Conservation (phyloP, 2,329 filamentous ascomycete species). For the Clathrospora elynae region DNA sequence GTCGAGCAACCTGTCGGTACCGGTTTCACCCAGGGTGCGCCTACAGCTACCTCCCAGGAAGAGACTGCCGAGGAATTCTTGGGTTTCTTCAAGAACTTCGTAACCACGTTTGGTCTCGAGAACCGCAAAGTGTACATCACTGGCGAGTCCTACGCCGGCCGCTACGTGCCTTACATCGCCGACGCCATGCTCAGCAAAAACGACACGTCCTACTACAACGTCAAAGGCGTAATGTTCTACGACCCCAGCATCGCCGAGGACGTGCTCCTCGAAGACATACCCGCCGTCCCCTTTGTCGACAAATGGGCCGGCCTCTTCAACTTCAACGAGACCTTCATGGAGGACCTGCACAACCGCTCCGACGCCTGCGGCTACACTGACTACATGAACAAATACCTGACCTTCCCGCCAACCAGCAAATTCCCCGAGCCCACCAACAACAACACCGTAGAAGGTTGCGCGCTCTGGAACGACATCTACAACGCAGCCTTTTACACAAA, state of each 20-base stretch:
- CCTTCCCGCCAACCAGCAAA: conserved; percentile 69
- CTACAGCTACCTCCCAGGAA: conserved; percentile 67
- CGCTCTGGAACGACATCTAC: conserved; percentile 62
- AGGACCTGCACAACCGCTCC: conserved; percentile 58
- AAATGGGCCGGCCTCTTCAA: conserved; percentile 65
- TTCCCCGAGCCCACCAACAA: conserved; percentile 60
- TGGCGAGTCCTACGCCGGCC: conserved; percentile 74
- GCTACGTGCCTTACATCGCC: conserved; percentile 69
- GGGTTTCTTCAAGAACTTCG: conserved; percentile 79
- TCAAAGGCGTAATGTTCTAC: conserved; percentile 73
- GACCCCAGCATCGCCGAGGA: conserved; percentile 68
- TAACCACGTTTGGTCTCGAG: conserved; percentile 70
- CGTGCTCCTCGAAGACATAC: conserved; percentile 57
- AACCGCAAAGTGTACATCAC: conserved; percentile 73
- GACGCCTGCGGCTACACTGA: conserved; percentile 66
- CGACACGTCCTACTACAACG: conserved; percentile 69
- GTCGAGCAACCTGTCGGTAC: conserved; percentile 71
- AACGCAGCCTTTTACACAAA: conserved; percentile 63
- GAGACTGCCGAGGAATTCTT: conserved; percentile 74
- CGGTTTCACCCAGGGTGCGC: conserved; percentile 69
- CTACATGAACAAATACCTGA: conserved; percentile 65
- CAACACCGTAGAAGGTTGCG: conserved; percentile 58
- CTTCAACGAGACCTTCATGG: conserved; percentile 65
- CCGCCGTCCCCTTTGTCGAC: conserved; percentile 64
- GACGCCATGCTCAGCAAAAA: conserved; percentile 72